Conservation (phyloP, 768 basidiomycete genomes). For the Fistulinella prunicolor region DNA sequence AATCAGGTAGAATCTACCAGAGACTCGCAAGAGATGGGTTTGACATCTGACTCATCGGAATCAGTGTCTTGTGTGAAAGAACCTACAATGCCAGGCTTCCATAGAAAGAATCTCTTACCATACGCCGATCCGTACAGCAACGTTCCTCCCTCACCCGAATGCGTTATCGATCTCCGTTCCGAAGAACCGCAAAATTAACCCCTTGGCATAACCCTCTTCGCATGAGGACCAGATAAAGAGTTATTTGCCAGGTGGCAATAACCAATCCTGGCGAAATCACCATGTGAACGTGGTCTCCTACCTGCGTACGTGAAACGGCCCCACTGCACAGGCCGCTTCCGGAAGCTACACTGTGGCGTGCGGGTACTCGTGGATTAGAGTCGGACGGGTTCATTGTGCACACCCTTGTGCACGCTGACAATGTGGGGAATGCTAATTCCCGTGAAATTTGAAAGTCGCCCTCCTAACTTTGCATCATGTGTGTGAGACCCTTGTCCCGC, state of each 20-base stretch:
- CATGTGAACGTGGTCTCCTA: neutral
- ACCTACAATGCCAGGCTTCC: neutral
- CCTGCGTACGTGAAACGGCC: neutral
- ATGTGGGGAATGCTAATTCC: no score
- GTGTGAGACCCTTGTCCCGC: no score
- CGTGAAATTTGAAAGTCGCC: no score
- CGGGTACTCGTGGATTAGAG: slow-evolving; percentile 10
- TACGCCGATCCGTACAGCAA: neutral
- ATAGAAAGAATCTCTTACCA: slow-evolving; percentile 2
- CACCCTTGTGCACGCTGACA: no score
- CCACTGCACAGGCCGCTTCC: neutral
- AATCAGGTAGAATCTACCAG: neutral
- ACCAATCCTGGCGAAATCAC: slow-evolving; percentile 10
- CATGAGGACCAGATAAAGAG: slow-evolving; percentile 2
- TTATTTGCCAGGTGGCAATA: slow-evolving; percentile 10
- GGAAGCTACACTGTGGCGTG: slow-evolving; percentile 3
- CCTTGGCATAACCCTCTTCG: slow-evolving; percentile 2
- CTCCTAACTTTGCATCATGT: no score
- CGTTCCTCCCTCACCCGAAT: slow-evolving; percentile 6
- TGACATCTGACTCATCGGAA: no score
- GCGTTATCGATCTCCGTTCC: slow-evolving; percentile 11
- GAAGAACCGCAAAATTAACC: slow-evolving; percentile 6
- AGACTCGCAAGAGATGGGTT: neutral
- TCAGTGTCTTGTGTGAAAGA: neutral
- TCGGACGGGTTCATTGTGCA: no score